phyloP scores from a whole-genome alignment of 345 rosid species.

The Bruguiera sexangula region DNA sequence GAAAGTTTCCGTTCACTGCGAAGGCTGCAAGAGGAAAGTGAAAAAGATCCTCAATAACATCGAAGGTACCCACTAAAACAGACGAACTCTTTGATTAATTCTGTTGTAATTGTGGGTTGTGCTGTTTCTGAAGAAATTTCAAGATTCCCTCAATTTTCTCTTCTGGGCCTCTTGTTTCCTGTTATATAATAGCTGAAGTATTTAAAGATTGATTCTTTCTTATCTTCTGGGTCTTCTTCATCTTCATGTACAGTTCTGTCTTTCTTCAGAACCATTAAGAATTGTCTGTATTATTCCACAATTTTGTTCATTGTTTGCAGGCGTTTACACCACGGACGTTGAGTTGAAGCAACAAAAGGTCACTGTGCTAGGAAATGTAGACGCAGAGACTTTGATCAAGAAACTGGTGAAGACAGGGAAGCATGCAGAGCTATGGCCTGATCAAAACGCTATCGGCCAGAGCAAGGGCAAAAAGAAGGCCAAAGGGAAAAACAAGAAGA shows the following conservation, averaged over 20 bases:
- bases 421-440: conserved; percentile 40
- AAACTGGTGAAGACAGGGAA: conserved; percentile 24
- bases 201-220: not conserved
- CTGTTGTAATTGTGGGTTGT: not conserved
- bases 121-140: no score
- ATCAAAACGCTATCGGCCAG: conserved; percentile 33
- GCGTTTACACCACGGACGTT: conserved; percentile 27
- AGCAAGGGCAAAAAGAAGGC: conserved; percentile 34
- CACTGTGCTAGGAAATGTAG: conserved; percentile 31
- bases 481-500: conserved; percentile 17
- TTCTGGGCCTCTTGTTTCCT: not conserved
- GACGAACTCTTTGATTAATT: not conserved
- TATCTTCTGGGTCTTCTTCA: not conserved
- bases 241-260: not conserved
- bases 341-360: conserved; percentile 40
- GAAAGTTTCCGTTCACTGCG: conserved; percentile 30
- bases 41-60: conserved; percentile 19
- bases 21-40: conserved; percentile 32
- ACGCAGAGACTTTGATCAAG: conserved; percentile 31
- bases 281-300: not conserved
- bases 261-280: not conserved
- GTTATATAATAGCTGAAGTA: not conserved
- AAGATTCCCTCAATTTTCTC: not conserved
- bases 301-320: conserved; percentile 20
- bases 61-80: conserved; percentile 18